Percentiles rank a stretch among this genome's conserved stretches.
These are phyloP conservation scores for Byssochlamys sp. DNA, from an alignment of 2,329 filamentous ascomycete species.

Conservation along the genomic window DNA sequence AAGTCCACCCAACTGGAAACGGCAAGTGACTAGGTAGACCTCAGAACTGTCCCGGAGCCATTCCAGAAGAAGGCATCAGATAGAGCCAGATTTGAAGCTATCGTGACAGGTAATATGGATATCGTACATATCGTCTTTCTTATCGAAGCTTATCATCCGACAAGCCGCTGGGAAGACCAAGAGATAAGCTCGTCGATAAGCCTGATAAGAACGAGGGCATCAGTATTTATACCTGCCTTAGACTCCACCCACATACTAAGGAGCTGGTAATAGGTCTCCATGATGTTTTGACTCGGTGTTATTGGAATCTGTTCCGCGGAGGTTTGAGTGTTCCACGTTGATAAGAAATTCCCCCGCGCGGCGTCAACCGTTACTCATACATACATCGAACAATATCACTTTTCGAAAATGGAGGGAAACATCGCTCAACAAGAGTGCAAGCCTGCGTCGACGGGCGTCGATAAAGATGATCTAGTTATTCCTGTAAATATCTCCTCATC, in stretches of 20 bases:
- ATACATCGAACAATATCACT: background rate
- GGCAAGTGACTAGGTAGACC: background rate
- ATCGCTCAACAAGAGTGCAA: conserved; percentile 12
- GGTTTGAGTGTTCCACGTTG: background rate
- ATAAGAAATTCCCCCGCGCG: background rate
- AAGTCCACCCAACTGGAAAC: background rate
- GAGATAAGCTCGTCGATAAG: background rate
- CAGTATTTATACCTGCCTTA: background rate
- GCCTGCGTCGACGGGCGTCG: conserved; percentile 25
- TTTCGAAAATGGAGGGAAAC: conserved; percentile 9
- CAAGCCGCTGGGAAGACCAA: background rate
- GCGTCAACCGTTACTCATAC: background rate
- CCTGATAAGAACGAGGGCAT: background rate
- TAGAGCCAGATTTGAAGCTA: background rate
- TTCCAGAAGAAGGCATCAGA: background rate
- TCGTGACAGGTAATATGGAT: background rate
- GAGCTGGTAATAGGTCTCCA: background rate
- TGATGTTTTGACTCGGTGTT: background rate
- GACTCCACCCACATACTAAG: background rate
- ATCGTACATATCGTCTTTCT: background rate
- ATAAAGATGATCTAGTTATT: conserved; percentile 36
- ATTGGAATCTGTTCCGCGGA: background rate
- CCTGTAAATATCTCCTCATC: conserved; percentile 20
- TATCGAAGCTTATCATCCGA: background rate
- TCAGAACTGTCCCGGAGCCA: background rate